Base-by-base conservation (phyloP, 352 stramenopile species). In the Pelagophyceae sp. region DNA sequence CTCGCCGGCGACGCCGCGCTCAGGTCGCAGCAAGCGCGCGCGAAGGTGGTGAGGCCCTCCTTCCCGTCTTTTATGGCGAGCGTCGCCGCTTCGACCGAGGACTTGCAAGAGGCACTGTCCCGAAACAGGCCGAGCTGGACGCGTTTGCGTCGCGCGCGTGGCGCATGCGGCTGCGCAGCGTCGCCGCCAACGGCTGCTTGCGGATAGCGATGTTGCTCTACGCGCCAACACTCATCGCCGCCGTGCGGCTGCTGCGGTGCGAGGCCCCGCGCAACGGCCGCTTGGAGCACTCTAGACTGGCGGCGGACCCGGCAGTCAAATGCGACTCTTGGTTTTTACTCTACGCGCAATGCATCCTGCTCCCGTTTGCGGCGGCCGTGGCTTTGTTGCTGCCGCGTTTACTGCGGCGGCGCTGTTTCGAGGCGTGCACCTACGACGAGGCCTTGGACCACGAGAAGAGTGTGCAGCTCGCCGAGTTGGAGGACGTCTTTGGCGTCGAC, bases 401-500 rank as follows among this genome's bases (percentile, higher is more conserved):
- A 1, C 3, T 25, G 6, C 3, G 3, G 61, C 61, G 61, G 6
- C 61, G 61, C 61, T 27, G n/a, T 1, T 2, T 6, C 61, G 61
- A 38, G 6, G 61, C 61, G 5, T 40, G 61, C 61, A 11, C 2
- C 29, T 71, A 45, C 61, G 61, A 35, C 1, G 1, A 5, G 3
- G n/a, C 61, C 6, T 23, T n/a, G 31, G 61, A 71, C 61, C 61
- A 71, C 61, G 61, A 71, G 61, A 37, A 40, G 31, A 17, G 1
- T 1, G 1, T 71, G n/a, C 61, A 71, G 61, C 29, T 2, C 31
- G 6, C 17, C 61, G 61, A 71, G 61, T 40, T 71, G 6, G 61
- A 71, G 61, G 5, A 71, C 61, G 61, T 71, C 19, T 40, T 71
- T 2, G 61, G 33, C 61, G 61, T 71, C 61, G 61, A 71, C 61